Conservation (phyloP, 345 rosid genomes). For the Murraya paniculata region DNA sequence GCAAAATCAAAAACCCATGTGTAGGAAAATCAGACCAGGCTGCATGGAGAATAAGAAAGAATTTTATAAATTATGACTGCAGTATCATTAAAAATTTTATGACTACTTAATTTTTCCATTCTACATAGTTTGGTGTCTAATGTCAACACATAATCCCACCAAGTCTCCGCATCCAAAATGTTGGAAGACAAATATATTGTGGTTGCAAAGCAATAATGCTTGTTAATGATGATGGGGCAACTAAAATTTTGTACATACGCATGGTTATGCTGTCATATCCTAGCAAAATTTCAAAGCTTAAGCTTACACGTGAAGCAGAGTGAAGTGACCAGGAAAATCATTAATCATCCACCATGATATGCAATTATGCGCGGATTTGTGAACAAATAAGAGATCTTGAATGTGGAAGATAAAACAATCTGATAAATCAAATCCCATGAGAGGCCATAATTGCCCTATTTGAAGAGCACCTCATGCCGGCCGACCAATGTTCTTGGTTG, state of each 20-base stretch:
- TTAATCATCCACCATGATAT: not conserved
- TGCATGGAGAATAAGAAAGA: not conserved
- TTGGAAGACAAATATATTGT: not conserved
- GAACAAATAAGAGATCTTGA: not conserved
- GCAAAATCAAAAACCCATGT: slow-evolving; percentile 3
- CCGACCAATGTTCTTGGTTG: slow-evolving; percentile 1
- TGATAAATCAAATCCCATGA: not conserved
- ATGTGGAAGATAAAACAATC: not conserved
- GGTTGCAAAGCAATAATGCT: not conserved
- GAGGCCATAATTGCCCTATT: not conserved
- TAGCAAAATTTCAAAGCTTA: not conserved
- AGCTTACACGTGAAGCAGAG: not conserved
- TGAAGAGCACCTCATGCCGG: not conserved
- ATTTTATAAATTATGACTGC: not conserved
- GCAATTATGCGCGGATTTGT: not conserved
- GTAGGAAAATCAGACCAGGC: not conserved
- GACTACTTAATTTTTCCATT: not conserved
- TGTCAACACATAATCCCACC: not conserved
- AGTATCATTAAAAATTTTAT: not conserved
- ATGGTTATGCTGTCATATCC: slow-evolving; percentile 1
- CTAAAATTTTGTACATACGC: not conserved
- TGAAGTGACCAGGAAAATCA: not conserved
- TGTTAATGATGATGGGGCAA: not conserved
- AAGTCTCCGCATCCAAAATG: not conserved
- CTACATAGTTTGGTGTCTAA: not conserved